Percentiles rank a stretch among this genome's conserved stretches.
Evolutionary conservation across 352 stramenopile genomes (phyloP).

Genomic region (Phytophthora melonis): DNA sequence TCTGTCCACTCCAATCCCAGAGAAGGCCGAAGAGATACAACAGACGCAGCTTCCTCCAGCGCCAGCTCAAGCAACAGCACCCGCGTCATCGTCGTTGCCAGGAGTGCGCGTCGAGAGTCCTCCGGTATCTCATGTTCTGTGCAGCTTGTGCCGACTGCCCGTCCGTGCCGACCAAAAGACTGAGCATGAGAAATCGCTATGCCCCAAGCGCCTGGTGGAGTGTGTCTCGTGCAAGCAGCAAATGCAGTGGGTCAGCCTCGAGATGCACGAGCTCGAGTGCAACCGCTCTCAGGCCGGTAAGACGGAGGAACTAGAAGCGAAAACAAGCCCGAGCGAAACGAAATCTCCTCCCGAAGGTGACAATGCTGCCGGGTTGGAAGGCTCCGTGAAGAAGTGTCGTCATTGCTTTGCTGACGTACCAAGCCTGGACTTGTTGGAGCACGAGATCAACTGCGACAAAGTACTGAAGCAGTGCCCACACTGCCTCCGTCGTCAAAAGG

Average conservation of each 20-base stretch:
- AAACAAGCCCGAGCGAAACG: background rate
- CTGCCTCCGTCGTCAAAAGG: slow-evolving; percentile 82
- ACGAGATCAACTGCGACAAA: slow-evolving; percentile 83
- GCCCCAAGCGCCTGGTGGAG: slow-evolving; percentile 57
- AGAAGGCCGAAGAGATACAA: background rate
- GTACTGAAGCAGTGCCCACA: slow-evolving; percentile 87
- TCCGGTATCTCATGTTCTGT: slow-evolving; percentile 46
- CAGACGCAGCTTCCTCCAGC: background rate
- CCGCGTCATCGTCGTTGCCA: background rate
- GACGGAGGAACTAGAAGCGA: background rate
- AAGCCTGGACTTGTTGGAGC: slow-evolving; percentile 61
- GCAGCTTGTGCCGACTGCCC: slow-evolving; percentile 58
- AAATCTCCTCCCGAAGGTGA: slow-evolving; percentile 9
- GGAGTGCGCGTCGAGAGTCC: background rate
- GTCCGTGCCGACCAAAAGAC: slow-evolving; percentile 54
- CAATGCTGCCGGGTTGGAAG: background rate
- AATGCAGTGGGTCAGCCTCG: slow-evolving; percentile 55
- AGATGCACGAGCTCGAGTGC: slow-evolving; percentile 51
- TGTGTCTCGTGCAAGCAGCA: slow-evolving; percentile 53
- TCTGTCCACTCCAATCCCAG: background rate
- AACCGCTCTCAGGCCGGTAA: slow-evolving; percentile 1
- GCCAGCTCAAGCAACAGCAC: slow-evolving; percentile 8
- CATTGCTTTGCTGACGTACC: slow-evolving; percentile 64
- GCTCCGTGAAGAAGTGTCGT: slow-evolving; percentile 68
- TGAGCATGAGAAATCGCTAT: slow-evolving; percentile 68